phyloP scores from a whole-genome alignment of 1,284 basidiomycete species.

The Microbotryum saponariae region DNA sequence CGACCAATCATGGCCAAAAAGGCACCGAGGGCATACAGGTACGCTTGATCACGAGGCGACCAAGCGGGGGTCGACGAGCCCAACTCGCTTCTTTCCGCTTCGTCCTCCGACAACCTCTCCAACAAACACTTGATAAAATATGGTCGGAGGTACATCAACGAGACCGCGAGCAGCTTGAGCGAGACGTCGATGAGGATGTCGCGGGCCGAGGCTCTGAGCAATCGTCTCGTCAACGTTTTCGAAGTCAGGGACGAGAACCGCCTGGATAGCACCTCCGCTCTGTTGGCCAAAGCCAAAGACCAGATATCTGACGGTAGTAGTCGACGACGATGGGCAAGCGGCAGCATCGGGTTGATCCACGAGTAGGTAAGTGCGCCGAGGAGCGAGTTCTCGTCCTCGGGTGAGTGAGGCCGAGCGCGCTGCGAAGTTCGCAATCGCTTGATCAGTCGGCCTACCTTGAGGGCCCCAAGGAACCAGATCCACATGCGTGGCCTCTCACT shows the following conservation, averaged over 20 bases:
- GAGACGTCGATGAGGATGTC: slow-evolving; percentile 70
- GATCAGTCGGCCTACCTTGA: too few relatives aligned
- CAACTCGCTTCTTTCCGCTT: too few relatives aligned
- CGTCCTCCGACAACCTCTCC: slow-evolving; percentile 3
- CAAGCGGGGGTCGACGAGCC: background rate
- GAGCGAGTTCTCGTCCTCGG: slow-evolving; percentile 66
- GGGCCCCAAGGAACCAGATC: too few relatives aligned
- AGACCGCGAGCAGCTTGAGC: slow-evolving; percentile 47
- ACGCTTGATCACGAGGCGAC: slow-evolving; percentile 51
- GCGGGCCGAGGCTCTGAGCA: slow-evolving; percentile 61
- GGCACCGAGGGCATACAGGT: slow-evolving; percentile 58
- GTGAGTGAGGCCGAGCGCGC: slow-evolving; percentile 43
- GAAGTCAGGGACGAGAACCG: slow-evolving; percentile 14
- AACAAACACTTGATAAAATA: slow-evolving; percentile 28
- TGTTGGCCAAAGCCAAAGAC: slow-evolving; percentile 61
- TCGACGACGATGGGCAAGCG: slow-evolving; percentile 6
- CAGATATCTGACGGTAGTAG: slow-evolving; percentile 52
- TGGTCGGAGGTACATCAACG: slow-evolving; percentile 20
- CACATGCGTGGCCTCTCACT: slow-evolving; percentile 38
- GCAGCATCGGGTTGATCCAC: slow-evolving; percentile 64
- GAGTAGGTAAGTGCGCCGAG: slow-evolving; percentile 70
- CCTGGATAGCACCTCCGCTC: slow-evolving; percentile 20
- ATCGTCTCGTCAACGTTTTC: slow-evolving; percentile 53
- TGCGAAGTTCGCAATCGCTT: background rate
- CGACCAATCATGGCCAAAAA: slow-evolving; percentile 13